Conservation (phyloP, 495 filamentous ascomycete genomes). For the Penicillium paxilli region DNA sequence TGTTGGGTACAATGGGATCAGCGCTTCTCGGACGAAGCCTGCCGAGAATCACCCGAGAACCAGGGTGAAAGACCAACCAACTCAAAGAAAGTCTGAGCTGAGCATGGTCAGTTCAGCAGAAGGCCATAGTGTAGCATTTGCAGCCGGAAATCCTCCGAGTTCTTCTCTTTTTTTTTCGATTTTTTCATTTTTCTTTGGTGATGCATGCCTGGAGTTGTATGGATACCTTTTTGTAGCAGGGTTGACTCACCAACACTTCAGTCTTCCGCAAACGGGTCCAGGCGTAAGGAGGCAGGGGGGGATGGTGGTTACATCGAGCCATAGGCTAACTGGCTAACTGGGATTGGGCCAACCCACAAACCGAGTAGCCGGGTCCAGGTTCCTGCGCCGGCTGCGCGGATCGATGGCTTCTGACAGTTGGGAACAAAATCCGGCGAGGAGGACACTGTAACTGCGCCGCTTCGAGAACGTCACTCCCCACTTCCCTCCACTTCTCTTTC, state of each 20-base stretch:
- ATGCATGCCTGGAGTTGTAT: too few species aligned
- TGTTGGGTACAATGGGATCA: background rate
- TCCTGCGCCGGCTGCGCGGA: constrained; percentile 21
- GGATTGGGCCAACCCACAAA: constrained; percentile 3
- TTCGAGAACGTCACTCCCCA: background rate
- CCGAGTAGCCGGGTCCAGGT: constrained; percentile 19
- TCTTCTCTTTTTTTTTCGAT: too few species aligned
- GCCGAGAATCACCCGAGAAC: constrained; percentile 9
- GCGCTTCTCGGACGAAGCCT: background rate
- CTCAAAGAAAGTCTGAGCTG: background rate
- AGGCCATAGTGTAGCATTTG: background rate
- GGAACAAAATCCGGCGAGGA: constrained; percentile 19
- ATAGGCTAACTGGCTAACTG: background rate
- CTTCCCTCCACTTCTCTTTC: background rate
- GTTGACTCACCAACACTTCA: too few species aligned
- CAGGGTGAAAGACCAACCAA: background rate
- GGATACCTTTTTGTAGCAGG: too few species aligned
- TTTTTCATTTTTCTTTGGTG: too few species aligned
- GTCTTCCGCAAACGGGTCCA: too few species aligned
- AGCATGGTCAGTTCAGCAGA: background rate
- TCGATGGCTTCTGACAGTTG: constrained; percentile 19
- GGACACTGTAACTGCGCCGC: too few species aligned
- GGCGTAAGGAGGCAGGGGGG: background rate
- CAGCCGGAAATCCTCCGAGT: too few species aligned
- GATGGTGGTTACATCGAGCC: background rate